Percentiles rank a stretch among this genome's conserved stretches.
These are phyloP conservation scores for Xylaria cubensis DNA, from an alignment of 495 filamentous ascomycete species.

Conservation along the genomic window DNA sequence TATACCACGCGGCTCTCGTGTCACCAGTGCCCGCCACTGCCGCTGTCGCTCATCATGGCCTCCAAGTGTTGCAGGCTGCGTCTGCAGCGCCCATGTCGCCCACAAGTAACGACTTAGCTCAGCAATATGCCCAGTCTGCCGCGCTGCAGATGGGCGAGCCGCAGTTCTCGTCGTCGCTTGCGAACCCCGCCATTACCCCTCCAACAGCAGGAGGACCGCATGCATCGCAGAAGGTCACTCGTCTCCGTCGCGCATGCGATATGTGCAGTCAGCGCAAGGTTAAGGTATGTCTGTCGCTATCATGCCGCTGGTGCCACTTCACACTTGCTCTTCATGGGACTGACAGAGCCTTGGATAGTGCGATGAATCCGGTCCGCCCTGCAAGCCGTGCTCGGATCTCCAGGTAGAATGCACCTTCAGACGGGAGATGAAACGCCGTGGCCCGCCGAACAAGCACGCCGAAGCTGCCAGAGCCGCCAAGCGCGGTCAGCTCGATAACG, in stretches of 20 bases:
- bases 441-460: constrained; percentile 85
- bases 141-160: constrained; percentile 35
- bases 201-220: constrained; percentile 3
- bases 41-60: constrained; percentile 50
- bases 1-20: constrained; percentile 28
- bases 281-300: constrained; percentile 61
- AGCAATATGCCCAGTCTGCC: constrained; percentile 42
- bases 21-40: constrained; percentile 31
- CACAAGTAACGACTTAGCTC: constrained; percentile 33
- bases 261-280: constrained; percentile 86
- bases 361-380: constrained; percentile 79
- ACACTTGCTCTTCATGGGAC: constrained; percentile 3
- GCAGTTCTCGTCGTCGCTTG: constrained; percentile 28
- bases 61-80: constrained; percentile 53
- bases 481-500: constrained; percentile 45
- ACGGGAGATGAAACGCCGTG: constrained; percentile 77
- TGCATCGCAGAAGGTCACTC: constrained; percentile 47
- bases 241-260: constrained; percentile 82
- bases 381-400: constrained; percentile 77
- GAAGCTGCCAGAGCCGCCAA: constrained; percentile 71
- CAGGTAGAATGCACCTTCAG: constrained; percentile 86
- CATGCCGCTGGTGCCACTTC: background rate
- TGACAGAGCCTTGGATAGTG: constrained; percentile 61
- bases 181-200: constrained; percentile 11
- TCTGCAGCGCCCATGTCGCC: constrained; percentile 39